Evolutionary conservation across 352 stramenopile genomes (phyloP), one percentile per base, ranked within the genome.

Genomic region (Phytopythium helicoides): DNA sequence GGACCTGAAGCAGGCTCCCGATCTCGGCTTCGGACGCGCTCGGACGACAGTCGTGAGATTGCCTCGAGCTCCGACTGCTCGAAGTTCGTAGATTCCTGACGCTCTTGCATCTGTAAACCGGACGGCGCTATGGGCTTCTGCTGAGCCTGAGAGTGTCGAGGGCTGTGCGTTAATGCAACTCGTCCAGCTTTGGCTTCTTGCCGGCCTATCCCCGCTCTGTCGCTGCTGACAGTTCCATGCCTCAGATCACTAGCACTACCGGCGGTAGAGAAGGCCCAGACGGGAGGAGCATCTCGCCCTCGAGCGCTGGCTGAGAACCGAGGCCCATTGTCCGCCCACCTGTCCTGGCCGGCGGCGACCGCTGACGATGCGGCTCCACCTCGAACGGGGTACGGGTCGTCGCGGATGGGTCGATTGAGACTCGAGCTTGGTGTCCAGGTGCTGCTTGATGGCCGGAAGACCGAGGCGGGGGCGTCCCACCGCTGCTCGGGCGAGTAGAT

Each of bases 401-500:
- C n/a, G n/a, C n/a, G 6, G 37, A 9, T 16, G 11, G 8, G 37
- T 25, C 37, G n/a, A 44, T 44, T 22, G 16, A 3, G 9, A 9
- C 37, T 8, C 37, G 37, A 16, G 15, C 11, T 7, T 10, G n/a
- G n/a, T 19, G 37, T 16, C 23, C 37, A n/a, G 15, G 37, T 5
- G n/a, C 37, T 1, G 37, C n/a, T 4, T 22, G 16, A 6, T 44
- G 9, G 10, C 37, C 11, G 37, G 7, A 3, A 23, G 7, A 9
- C 16, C 37, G 12, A 3, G 37, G 37, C 37, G 37, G n/a, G 15
- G 5, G 37, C 11, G 11, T 19, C n/a, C 37, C 37, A 44, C 37
- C 37, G 37, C 15, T 44, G 37, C 7, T 44, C 37, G 37, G 37
- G 37, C 37, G 37, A 19, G n/a, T n/a, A n/a, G n/a, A n/a, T n/a